phyloP scores from a whole-genome alignment of 129 eudicot genomes.

The Ambrosia trifida region DNA sequence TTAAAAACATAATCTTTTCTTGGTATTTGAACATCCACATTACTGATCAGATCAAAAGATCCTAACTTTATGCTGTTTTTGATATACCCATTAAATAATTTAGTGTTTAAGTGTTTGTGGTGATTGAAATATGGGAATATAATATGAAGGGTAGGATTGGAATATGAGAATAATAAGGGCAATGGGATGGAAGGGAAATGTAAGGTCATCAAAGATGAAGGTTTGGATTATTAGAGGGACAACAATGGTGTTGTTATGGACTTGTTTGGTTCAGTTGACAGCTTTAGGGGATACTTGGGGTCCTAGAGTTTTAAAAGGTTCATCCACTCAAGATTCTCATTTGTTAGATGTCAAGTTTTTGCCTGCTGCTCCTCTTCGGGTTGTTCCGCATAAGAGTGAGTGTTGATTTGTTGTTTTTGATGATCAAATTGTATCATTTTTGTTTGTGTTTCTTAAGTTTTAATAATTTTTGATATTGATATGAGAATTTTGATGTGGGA shows the following conservation, averaged over 20 bases:
- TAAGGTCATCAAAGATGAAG: conserved; percentile 64
- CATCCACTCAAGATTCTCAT: conserved; percentile 55
- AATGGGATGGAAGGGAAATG: conserved; percentile 68
- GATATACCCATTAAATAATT: not conserved
- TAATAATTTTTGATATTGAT: not conserved
- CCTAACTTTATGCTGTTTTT: not conserved
- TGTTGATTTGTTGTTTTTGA: not conserved
- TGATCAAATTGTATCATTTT: conserved; percentile 3
- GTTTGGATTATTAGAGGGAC: conserved; percentile 86
- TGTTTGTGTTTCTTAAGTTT: conserved; percentile 13
- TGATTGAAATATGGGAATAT: conserved; percentile 30
- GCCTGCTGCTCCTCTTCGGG: conserved; percentile 40
- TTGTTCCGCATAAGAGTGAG: conserved; percentile 48
- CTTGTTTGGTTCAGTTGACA: conserved; percentile 84
- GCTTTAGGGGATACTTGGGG: conserved; percentile 88
- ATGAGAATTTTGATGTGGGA: not conserved
- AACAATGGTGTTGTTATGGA: conserved; percentile 81
- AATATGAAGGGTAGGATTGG: conserved; percentile 28
- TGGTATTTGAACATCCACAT: not conserved
- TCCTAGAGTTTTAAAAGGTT: conserved; percentile 75
- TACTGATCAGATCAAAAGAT: conserved; percentile 1
- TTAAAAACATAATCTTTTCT: not conserved
- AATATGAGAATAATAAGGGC: conserved; percentile 16
- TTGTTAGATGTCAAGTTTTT: conserved; percentile 49
- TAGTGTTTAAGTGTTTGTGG: conserved; percentile 13